These are phyloP conservation scores for Petrea volubilis DNA, from an alignment of 257 asterid genomes.

Conservation along the genomic window DNA sequence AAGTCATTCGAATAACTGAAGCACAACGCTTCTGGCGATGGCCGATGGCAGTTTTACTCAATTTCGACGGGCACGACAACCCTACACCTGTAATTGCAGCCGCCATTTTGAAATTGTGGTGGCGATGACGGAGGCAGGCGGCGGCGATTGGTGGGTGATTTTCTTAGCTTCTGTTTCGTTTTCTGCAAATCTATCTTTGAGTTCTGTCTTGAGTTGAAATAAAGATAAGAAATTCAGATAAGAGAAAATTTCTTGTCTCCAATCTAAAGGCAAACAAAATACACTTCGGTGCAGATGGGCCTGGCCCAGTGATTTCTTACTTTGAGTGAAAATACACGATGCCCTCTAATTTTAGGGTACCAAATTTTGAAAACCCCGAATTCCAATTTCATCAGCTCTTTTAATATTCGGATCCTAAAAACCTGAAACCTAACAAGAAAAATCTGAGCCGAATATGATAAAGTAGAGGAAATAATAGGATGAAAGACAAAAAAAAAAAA, in stretches of 20 bases:
- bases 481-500: too few relatives aligned
- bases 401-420: too few relatives aligned
- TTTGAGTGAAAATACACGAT: too few relatives aligned
- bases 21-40: constrained; percentile 40
- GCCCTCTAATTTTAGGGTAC: too few relatives aligned
- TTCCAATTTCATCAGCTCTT: too few relatives aligned
- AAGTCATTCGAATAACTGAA: constrained; percentile 62
- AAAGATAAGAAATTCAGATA: constrained; percentile 50
- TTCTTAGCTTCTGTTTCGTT: neutral
- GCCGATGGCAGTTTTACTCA: constrained; percentile 32
- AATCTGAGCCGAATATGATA: too few relatives aligned
- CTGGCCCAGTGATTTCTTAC: constrained; percentile 18
- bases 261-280: neutral
- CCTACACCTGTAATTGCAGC: constrained; percentile 51
- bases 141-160: constrained; percentile 14
- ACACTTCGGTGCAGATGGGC: neutral
- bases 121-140: neutral
- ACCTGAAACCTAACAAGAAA: too few relatives aligned
- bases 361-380: too few relatives aligned
- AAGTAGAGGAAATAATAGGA: too few relatives aligned
- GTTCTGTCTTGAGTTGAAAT: constrained; percentile 23
- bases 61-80: constrained; percentile 39
- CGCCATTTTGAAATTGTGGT: constrained; percentile 39
- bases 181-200: neutral
- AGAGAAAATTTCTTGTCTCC: neutral